Conservation (phyloP, 148 eudicot species). For the Spergularia marina region DNA sequence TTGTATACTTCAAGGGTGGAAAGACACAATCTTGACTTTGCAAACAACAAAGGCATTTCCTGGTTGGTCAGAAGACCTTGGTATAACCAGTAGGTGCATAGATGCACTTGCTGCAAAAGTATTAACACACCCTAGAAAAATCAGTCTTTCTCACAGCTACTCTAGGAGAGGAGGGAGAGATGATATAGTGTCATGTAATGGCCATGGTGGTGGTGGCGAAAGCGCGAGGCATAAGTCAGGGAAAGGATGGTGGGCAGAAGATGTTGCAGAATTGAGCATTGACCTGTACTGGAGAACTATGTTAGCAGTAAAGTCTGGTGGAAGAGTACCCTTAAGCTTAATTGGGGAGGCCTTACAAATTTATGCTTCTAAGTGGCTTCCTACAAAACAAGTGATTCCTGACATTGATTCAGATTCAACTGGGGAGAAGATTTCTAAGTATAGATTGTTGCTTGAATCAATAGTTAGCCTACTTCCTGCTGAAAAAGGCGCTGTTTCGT, state of each 20-base stretch:
- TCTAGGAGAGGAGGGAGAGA: slow-evolving; percentile 39
- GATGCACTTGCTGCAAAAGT: slow-evolving; percentile 64
- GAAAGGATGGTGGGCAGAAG: slow-evolving; percentile 91
- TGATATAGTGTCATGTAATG: slow-evolving; percentile 46
- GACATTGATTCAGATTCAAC: slow-evolving; percentile 31
- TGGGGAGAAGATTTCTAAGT: slow-evolving; percentile 35
- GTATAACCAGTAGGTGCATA: slow-evolving; percentile 65
- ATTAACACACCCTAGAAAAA: slow-evolving; percentile 50
- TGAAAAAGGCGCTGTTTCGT: slow-evolving; percentile 61
- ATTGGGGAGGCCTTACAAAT: slow-evolving; percentile 74
- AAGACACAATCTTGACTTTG: slow-evolving; percentile 63
- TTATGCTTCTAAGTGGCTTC: slow-evolving; percentile 72
- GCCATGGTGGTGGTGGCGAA: slow-evolving; percentile 29
- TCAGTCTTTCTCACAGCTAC: slow-evolving; percentile 38
- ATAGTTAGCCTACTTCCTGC: slow-evolving; percentile 70
- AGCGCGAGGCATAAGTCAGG: slow-evolving; percentile 28
- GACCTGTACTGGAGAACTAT: slow-evolving; percentile 82
- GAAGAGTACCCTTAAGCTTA: slow-evolving; percentile 45
- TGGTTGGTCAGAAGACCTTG: slow-evolving; percentile 67
- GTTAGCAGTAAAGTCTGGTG: slow-evolving; percentile 68
- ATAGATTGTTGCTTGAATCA: slow-evolving; percentile 58
- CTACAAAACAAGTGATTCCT: slow-evolving; percentile 38
- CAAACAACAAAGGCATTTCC: slow-evolving; percentile 60
- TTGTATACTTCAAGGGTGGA: slow-evolving; percentile 85
- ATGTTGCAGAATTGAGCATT: slow-evolving; percentile 60